Evolutionary conservation across 352 stramenopile species (phyloP), one percentile per base, ranked within the genome.

Genomic region (Globisporangium carolinianum): DNA sequence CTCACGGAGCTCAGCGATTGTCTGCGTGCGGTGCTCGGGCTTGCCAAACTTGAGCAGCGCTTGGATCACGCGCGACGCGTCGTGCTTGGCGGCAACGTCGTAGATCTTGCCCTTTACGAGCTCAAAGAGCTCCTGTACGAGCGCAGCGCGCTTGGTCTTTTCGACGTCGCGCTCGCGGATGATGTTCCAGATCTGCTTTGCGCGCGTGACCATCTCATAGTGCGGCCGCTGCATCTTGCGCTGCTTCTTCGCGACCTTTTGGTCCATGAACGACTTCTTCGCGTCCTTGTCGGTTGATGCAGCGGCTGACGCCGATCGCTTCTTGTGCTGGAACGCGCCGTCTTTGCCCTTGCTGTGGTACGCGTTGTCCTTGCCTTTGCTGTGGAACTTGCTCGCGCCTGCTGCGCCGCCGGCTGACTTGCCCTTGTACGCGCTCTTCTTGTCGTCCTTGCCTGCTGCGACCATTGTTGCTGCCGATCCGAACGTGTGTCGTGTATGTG

Each of bases 111-210:
- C 91, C 65, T 92, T 83, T n/a, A 98, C 83, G 14, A 98, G 66
- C 36, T 69, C 72, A 61, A 90, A 97, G 24, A 98, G 79, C 75
- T 98, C 83, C 24, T 94, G 77, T 56, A 97, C 89, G 12, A 97
- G 79, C 55, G 85, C 78, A 38, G 79, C 83, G 46, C 83, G 85
- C 75, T 92, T 93, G 53, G 15, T 48, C 72, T 92, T 93, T 48
- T 91, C 81, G 41, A 92, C 79, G 36, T 93, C 79, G 57, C 81
- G 77, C 52, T 97, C 71, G 38, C 94, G 89, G 47, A 98, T 87
- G 60, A 97, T 82, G 78, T 98, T 98, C 95, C 95, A 98, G 61
- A 98, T 87, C 66, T 94, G 83, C 75, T 98, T 98, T 65, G 94
- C 87, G 57, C 91, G 83, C 51, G 75, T 84, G 17, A 98, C 94